Evolutionary conservation across 1,284 basidiomycete genomes (phyloP).

Genomic region (Malassezia caprae): DNA sequence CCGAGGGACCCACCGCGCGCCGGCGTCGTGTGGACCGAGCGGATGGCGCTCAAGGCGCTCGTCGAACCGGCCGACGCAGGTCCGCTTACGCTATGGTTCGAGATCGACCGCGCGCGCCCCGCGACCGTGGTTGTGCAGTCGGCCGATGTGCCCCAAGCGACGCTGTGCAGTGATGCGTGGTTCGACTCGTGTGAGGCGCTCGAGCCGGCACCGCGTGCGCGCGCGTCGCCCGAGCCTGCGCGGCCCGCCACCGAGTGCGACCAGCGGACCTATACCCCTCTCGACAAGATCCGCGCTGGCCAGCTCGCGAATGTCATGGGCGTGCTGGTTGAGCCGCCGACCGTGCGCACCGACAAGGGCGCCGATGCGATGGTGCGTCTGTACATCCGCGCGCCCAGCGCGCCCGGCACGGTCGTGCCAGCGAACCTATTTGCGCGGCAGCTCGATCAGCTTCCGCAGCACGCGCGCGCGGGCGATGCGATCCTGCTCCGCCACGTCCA

Average conservation of each 20-base stretch:
- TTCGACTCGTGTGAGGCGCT: neutral
- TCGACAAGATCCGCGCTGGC: conserved; percentile 21
- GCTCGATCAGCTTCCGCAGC: conserved; percentile 1
- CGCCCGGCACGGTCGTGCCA: neutral
- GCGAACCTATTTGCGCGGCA: conserved; percentile 13
- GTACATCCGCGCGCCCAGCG: neutral
- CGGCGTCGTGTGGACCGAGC: conserved; percentile 4
- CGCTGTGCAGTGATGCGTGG: neutral
- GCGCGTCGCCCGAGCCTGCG: neutral
- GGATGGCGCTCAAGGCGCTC: conserved; percentile 14
- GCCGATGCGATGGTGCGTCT: neutral
- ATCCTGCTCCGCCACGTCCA: conserved; percentile 14
- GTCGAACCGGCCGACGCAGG: neutral
- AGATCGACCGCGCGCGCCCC: conserved; percentile 9
- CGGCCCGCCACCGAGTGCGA: neutral
- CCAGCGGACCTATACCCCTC: conserved; percentile 20
- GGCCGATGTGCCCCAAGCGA: neutral
- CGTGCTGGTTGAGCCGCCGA: conserved; percentile 21
- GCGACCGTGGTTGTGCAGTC: neutral
- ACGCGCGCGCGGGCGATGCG: conserved; percentile 1
- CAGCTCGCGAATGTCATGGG: conserved; percentile 26
- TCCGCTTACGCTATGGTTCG: conserved; percentile 12
- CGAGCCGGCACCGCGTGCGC: neutral
- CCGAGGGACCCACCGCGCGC: neutral
- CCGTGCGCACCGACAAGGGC: conserved; percentile 20